A percentile compares a stretch with the other conserved stretches of the same genome.
Conservation (phyloP, 306 rosid genomes). For the Vigna unguiculata region DNA sequence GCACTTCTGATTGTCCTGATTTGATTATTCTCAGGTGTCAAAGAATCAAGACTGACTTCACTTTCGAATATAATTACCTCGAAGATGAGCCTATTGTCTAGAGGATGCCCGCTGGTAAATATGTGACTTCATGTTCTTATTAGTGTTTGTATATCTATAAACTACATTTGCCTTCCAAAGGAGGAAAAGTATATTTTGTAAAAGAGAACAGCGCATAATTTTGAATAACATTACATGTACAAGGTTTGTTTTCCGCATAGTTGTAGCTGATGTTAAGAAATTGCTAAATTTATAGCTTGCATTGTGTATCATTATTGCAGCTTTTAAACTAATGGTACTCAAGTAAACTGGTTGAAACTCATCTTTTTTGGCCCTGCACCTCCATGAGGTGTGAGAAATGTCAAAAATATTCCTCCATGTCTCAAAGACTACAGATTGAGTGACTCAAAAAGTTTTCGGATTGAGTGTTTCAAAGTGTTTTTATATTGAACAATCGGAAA, state of each 20-base stretch:
- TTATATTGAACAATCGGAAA: no score
- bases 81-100: slow-evolving; percentile 77
- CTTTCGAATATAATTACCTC: slow-evolving; percentile 85
- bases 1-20: slow-evolving; percentile 29
- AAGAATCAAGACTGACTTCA: slow-evolving; percentile 87
- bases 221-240: slow-evolving; percentile 15
- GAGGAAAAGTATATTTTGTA: neutral
- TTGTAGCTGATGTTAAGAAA: neutral
- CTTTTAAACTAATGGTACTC: neutral
- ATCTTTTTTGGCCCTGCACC: no score
- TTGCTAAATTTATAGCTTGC: slow-evolving; percentile 1
- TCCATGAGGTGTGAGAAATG: no score
- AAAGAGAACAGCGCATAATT: slow-evolving; percentile 5
- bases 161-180: slow-evolving; percentile 1
- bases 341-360: neutral
- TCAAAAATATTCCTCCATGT: no score
- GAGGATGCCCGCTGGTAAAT: slow-evolving; percentile 39
- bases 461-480: no score
- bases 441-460: no score
- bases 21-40: slow-evolving; percentile 72
- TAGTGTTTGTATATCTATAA: slow-evolving; percentile 22
- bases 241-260: neutral
- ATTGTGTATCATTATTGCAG: neutral
- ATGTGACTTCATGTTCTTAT: slow-evolving; percentile 29
- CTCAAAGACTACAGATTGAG: no score